phyloP scores from a whole-genome alignment of 2,329 filamentous ascomycete species.

The Exophiala sp. region DNA sequence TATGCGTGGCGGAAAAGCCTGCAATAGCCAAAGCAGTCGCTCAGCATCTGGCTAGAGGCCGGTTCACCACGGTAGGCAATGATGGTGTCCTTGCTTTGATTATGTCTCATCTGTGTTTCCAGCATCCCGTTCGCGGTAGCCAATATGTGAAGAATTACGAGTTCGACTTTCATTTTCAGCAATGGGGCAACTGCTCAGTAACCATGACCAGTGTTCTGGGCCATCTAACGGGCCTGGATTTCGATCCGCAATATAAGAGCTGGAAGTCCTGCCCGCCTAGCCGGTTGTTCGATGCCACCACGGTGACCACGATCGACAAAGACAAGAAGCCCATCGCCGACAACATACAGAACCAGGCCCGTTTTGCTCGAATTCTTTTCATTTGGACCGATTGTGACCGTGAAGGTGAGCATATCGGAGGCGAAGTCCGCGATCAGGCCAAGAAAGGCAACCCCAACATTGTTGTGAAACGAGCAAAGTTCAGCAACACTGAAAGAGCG shows the following conservation, averaged over 20 bases:
- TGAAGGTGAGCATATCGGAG: slow-evolving; percentile 93
- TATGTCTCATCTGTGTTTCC: slow-evolving; percentile 15
- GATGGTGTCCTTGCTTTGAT: background rate
- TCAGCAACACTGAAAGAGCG: slow-evolving; percentile 94
- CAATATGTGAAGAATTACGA: slow-evolving; percentile 89
- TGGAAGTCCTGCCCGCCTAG: slow-evolving; percentile 79
- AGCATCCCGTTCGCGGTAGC: slow-evolving; percentile 63
- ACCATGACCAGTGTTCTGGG: slow-evolving; percentile 92
- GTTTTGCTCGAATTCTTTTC: slow-evolving; percentile 66
- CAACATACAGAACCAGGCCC: slow-evolving; percentile 77
- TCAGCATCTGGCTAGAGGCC: slow-evolving; percentile 75
- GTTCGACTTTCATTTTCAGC: slow-evolving; percentile 79
- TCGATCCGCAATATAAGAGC: slow-evolving; percentile 64
- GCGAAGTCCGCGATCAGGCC: slow-evolving; percentile 80
- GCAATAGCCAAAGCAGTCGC: slow-evolving; percentile 95
- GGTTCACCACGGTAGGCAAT: slow-evolving; percentile 59
- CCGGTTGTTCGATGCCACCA: slow-evolving; percentile 72
- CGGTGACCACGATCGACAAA: slow-evolving; percentile 63
- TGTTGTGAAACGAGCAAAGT: slow-evolving; percentile 76
- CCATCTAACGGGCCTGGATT: slow-evolving; percentile 77
- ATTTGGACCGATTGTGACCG: slow-evolving; percentile 99
- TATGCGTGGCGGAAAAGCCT: slow-evolving; percentile 81
- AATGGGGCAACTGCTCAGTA: slow-evolving; percentile 76
- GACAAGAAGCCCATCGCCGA: slow-evolving; percentile 73
- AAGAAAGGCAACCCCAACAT: slow-evolving; percentile 65